Conservation (phyloP, 768 basidiomycete species). For the Termitomyces sp. region DNA sequence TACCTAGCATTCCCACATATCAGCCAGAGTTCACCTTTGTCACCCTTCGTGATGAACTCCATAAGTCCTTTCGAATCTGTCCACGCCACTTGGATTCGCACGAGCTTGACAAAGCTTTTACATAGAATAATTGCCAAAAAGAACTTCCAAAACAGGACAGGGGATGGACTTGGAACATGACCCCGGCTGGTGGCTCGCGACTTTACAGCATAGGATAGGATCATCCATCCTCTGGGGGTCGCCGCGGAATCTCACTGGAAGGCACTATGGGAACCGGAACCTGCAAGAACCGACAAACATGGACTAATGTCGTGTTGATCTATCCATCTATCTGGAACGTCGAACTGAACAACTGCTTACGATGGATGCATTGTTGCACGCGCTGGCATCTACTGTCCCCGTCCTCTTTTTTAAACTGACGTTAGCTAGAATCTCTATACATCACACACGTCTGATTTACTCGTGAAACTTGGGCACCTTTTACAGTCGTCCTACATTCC, state of each 20-base stretch:
- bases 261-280: not conserved
- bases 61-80: not conserved
- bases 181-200: not conserved
- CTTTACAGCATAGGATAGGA: not conserved
- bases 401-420: not conserved
- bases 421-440: not conserved
- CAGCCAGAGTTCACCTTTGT: not conserved
- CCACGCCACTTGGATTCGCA: not conserved
- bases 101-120: not conserved
- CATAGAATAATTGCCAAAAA: not conserved
- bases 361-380: not conserved
- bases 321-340: no score
- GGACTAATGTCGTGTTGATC: not conserved
- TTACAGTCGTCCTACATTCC: not conserved
- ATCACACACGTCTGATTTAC: not conserved
- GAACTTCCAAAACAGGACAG: not conserved
- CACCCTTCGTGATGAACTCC: not conserved
- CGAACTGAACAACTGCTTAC: not conserved
- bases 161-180: not conserved
- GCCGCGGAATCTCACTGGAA: not conserved
- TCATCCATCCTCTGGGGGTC: not conserved
- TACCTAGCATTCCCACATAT: not conserved
- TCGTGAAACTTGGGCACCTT: not conserved
- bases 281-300: not conserved
- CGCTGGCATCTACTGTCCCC: not conserved